These are phyloP conservation scores for Phalaenopsis equestris DNA, from an alignment of 106 monocot species.

Conservation along the genomic window DNA sequence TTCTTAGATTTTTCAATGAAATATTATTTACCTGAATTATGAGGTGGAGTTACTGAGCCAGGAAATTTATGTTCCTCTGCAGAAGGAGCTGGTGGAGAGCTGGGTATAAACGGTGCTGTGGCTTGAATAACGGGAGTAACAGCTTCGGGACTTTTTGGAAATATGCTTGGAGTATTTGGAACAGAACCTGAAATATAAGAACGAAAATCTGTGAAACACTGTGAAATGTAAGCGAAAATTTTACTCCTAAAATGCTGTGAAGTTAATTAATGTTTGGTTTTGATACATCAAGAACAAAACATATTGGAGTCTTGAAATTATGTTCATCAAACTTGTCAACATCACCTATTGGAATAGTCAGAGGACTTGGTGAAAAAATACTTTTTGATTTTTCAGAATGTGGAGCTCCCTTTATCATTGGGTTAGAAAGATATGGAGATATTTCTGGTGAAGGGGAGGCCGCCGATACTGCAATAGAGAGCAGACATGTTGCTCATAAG, in stretches of 20 bases:
- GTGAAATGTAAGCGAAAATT: background rate
- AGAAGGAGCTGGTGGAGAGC: background rate
- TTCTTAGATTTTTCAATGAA: background rate
- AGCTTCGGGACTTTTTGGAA: background rate
- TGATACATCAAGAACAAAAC: background rate
- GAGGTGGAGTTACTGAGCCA: slow-evolving; percentile 21
- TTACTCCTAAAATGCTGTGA: background rate
- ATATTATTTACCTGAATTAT: slow-evolving; percentile 8
- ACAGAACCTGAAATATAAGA: background rate
- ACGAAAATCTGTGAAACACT: background rate
- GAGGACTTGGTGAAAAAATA: background rate
- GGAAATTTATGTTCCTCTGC: slow-evolving; percentile 13
- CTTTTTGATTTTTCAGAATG: background rate
- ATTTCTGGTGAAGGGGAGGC: background rate
- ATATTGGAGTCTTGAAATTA: background rate
- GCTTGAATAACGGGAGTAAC: background rate
- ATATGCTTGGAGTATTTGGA: background rate
- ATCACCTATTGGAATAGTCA: background rate
- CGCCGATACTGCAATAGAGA: background rate
- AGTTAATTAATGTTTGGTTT: background rate
- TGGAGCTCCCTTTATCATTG: background rate
- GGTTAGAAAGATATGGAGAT: background rate
- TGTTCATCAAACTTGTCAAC: background rate
- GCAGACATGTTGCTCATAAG: background rate
- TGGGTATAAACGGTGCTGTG: background rate